Percentiles rank a stretch among this genome's conserved stretches.
These are phyloP conservation scores for Seminavis robusta DNA, from an alignment of 108 stramenopile genomes.

Conservation along the genomic window DNA sequence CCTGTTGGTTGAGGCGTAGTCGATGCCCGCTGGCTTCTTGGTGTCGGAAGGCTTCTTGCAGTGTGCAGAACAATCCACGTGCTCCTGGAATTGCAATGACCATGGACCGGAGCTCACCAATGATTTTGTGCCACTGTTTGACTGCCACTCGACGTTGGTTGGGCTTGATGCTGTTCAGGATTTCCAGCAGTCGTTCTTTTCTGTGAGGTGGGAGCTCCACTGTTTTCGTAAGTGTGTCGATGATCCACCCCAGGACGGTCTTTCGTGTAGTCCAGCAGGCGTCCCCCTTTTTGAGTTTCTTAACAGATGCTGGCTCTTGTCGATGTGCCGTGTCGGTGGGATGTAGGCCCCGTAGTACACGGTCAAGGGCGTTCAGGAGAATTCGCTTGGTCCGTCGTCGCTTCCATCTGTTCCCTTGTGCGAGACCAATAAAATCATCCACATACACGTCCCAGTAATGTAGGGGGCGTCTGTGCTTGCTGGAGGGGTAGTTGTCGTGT, in stretches of 20 bases:
- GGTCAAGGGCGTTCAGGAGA: constrained; percentile 29
- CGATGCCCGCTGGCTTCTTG: background rate
- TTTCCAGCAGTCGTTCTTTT: constrained; percentile 7
- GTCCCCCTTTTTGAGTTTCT: constrained; percentile 40
- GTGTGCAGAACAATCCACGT: constrained; percentile 22
- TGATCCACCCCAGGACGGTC: constrained; percentile 30
- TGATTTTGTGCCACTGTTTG: constrained; percentile 27
- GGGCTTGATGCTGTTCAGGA: constrained; percentile 5
- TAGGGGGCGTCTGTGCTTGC: too few species aligned
- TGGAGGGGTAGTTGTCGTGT: too few species aligned
- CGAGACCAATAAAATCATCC: constrained; percentile 34
- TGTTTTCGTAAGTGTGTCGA: constrained; percentile 24
- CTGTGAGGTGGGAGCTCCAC: constrained; percentile 29
- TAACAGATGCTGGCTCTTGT: constrained; percentile 39
- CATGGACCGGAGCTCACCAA: constrained; percentile 47
- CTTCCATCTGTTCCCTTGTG: constrained; percentile 14
- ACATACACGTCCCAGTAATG: constrained; percentile 32
- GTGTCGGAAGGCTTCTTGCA: constrained; percentile 32
- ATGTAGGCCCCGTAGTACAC: constrained; percentile 20
- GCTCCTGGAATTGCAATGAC: constrained; percentile 30
- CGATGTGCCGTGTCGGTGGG: constrained; percentile 10
- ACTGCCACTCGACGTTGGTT: background rate
- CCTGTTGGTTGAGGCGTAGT: constrained; percentile 1
- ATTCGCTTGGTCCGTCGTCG: background rate
- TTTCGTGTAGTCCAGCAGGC: constrained; percentile 30